Conservation (phyloP, 805 yeast genomes). For the Barnettozyma populi region DNA sequence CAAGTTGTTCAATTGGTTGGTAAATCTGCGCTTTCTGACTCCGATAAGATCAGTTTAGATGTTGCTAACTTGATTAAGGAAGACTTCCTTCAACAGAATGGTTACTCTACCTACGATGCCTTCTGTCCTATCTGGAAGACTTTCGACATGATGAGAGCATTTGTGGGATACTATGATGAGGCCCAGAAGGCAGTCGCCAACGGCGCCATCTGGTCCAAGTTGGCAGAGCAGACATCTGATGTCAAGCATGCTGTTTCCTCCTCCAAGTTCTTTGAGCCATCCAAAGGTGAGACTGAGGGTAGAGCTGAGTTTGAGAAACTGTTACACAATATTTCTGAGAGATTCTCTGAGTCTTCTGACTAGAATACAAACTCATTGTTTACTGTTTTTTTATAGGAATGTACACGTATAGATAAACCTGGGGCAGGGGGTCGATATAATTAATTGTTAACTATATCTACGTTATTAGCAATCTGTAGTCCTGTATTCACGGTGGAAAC, state of each 20-base stretch:
- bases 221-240: slow-evolving; percentile 83
- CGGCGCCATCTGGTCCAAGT: slow-evolving; percentile 93
- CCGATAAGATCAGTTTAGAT: slow-evolving; percentile 94
- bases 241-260: slow-evolving; percentile 92
- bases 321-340: slow-evolving; percentile 70
- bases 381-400: not conserved
- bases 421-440: no score
- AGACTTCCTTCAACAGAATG: slow-evolving; percentile 98
- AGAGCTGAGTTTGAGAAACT: slow-evolving; percentile 73
- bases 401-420: not conserved
- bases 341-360: slow-evolving; percentile 94
- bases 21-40: slow-evolving; percentile 93
- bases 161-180: slow-evolving; percentile 87
- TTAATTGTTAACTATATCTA: no score
- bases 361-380: slow-evolving; percentile 29
- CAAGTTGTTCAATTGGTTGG: slow-evolving; percentile 99
- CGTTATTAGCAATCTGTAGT: no score
- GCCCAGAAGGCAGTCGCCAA: slow-evolving; percentile 94
- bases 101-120: slow-evolving; percentile 96
- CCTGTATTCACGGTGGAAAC: not conserved
- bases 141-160: slow-evolving; percentile 94
- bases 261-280: slow-evolving; percentile 94
- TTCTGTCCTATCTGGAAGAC: slow-evolving; percentile 99
- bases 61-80: slow-evolving; percentile 89
- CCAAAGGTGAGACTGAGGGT: slow-evolving; percentile 78